Percentiles rank a stretch among this genome's conserved stretches.
Evolutionary conservation across 768 basidiomycete genomes (phyloP).

Genomic region (Rhodosporidiobolus sp.): DNA sequence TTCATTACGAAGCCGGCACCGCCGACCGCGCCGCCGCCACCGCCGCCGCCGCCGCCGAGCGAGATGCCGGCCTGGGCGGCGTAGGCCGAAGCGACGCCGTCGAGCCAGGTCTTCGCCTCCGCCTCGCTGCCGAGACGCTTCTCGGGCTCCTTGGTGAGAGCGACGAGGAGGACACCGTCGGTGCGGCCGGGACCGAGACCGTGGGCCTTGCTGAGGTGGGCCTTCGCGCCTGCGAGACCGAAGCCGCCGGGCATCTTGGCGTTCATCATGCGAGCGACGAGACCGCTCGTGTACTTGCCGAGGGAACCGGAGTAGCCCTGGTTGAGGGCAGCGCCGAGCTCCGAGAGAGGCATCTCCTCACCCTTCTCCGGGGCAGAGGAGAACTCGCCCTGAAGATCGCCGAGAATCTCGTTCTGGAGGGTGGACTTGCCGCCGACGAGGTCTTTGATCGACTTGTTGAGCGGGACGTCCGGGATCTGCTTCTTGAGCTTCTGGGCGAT

Average conservation of each 20-base stretch:
- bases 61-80: slow-evolving; percentile 85
- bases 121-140: slow-evolving; percentile 87
- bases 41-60: slow-evolving; percentile 67
- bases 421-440: slow-evolving; percentile 98
- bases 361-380: slow-evolving; percentile 93
- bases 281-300: slow-evolving; percentile 87
- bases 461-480: slow-evolving; percentile 76
- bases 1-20: slow-evolving; percentile 84
- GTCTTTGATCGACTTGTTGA: slow-evolving; percentile 94
- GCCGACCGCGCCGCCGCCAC: slow-evolving; percentile 60
- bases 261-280: slow-evolving; percentile 86
- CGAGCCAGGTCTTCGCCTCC: slow-evolving; percentile 92
- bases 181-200: slow-evolving; percentile 86
- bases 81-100: slow-evolving; percentile 75
- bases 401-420: slow-evolving; percentile 95
- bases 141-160: slow-evolving; percentile 85
- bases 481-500: slow-evolving; percentile 99
- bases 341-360: slow-evolving; percentile 92
- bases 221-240: slow-evolving; percentile 85
- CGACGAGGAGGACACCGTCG: slow-evolving; percentile 84
- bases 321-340: slow-evolving; percentile 79
- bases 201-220: slow-evolving; percentile 86
- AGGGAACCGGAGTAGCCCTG: slow-evolving; percentile 78
- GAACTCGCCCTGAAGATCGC: slow-evolving; percentile 94
- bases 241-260: slow-evolving; percentile 99